Conservation (phyloP, 306 rosid species). For the Clitoria ternatea region DNA sequence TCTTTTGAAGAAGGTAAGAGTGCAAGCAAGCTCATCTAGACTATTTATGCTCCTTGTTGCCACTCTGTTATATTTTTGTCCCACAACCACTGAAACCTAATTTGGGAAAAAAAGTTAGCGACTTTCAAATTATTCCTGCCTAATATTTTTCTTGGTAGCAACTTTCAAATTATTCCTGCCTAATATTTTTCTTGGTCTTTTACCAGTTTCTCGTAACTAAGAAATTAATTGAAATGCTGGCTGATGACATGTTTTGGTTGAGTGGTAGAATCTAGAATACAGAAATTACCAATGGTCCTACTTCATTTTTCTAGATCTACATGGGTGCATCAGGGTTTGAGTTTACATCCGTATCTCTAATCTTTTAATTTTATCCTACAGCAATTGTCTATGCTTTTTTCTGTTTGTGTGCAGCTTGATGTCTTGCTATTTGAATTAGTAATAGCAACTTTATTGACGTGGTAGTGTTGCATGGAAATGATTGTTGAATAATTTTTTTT, state of each 20-base stretch:
- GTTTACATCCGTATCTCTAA: background rate
- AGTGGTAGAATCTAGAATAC: background rate
- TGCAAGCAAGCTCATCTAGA: background rate
- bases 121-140: background rate
- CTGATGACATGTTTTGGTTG: background rate
- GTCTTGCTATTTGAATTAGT: background rate
- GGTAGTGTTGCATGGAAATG: background rate
- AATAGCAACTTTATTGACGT: background rate
- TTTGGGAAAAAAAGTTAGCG: no score
- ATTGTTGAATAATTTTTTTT: background rate
- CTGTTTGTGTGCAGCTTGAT: background rate
- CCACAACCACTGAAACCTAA: background rate
- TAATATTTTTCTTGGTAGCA: background rate
- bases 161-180: background rate
- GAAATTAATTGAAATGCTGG: background rate
- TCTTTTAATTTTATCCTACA: background rate
- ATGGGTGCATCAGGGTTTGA: background rate
- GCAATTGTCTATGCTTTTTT: background rate
- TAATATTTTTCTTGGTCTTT: background rate
- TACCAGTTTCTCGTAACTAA: background rate
- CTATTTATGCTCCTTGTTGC: background rate
- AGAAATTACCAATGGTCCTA: background rate
- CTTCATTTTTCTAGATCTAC: background rate
- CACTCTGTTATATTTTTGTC: background rate
- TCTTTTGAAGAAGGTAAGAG: background rate